A percentile compares a stretch with the other conserved stretches of the same genome.
These are phyloP conservation scores for Myxozyma nipponensis DNA, from an alignment of 805 yeast species.

Conservation along the genomic window DNA sequence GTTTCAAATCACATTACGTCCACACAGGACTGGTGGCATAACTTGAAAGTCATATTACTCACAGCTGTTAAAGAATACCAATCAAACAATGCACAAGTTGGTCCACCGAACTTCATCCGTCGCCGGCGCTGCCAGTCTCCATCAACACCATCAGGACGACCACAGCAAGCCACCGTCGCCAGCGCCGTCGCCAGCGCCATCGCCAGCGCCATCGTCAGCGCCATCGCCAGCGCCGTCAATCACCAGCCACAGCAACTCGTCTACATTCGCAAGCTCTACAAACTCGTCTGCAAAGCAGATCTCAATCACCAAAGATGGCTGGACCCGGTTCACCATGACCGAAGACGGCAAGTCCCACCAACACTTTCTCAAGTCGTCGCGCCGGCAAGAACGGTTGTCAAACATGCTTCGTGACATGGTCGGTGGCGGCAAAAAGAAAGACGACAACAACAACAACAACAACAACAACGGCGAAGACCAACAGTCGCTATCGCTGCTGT, in stretches of 20 bases:
- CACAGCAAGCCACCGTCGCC: neutral
- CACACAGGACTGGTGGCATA: no score
- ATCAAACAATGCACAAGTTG: no score
- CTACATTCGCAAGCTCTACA: no score
- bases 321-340: slow-evolving; percentile 19
- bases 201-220: neutral
- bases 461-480: slow-evolving; percentile 19
- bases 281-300: neutral
- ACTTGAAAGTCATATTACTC: no score
- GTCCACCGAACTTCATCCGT: no score
- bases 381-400: slow-evolving; percentile 51
- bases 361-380: slow-evolving; percentile 69
- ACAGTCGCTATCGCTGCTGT: slow-evolving; percentile 21
- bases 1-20: no score
- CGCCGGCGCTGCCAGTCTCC: no score
- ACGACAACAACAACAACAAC: slow-evolving; percentile 30
- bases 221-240: neutral
- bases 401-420: slow-evolving; percentile 52
- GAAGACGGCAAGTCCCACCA: slow-evolving; percentile 64
- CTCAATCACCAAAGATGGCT: slow-evolving; percentile 15
- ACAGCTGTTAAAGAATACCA: no score
- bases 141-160: no score
- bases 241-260: slow-evolving; percentile 6
- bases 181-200: slow-evolving; percentile 1
- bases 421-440: slow-evolving; percentile 34